Percentiles rank a stretch among this genome's conserved stretches.
Evolutionary conservation across 2,329 filamentous ascomycete genomes (phyloP).

Genomic region (Colletotrichum cuscutae): DNA sequence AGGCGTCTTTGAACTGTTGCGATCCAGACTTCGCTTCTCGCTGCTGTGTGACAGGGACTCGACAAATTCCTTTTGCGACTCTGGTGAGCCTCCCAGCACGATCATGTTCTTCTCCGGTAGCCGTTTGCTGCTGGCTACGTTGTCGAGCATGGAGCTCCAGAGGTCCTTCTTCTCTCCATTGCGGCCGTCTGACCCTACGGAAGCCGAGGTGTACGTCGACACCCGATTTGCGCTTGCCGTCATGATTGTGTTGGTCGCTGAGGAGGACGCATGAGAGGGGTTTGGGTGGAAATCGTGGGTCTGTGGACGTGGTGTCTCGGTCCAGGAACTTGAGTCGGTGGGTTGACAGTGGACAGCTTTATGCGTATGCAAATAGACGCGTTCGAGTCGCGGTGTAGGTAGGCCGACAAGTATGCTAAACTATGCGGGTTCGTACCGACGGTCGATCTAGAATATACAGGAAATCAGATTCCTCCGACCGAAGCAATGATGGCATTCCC

Average conservation of each 20-base stretch:
- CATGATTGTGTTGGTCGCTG: slow-evolving; percentile 48
- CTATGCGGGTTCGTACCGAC: neutral
- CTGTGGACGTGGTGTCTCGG: slow-evolving; percentile 9
- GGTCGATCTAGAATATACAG: neutral
- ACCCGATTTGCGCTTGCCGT: slow-evolving; percentile 64
- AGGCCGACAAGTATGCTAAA: neutral
- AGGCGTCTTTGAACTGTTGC: slow-evolving; percentile 69
- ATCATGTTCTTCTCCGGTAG: slow-evolving; percentile 92
- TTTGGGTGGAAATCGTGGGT: slow-evolving; percentile 9
- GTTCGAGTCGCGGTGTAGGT: slow-evolving; percentile 29
- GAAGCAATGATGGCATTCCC: neutral
- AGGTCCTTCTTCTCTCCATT: slow-evolving; percentile 85
- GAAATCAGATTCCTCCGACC: no score
- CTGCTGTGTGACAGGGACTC: slow-evolving; percentile 70
- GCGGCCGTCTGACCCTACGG: slow-evolving; percentile 62
- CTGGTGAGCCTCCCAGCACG: slow-evolving; percentile 83
- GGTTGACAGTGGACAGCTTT: slow-evolving; percentile 29
- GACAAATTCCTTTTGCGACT: slow-evolving; percentile 86
- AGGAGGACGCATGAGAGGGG: slow-evolving; percentile 24
- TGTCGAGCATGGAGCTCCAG: slow-evolving; percentile 94
- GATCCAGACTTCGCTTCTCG: slow-evolving; percentile 62
- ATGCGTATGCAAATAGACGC: slow-evolving; percentile 26
- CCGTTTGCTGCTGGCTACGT: slow-evolving; percentile 88
- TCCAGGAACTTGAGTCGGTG: neutral
- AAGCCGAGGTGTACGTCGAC: slow-evolving; percentile 69